Evolutionary conservation across 2,329 filamentous ascomycete genomes (phyloP), one percentile per base, ranked within the genome.

Genomic region (Neofusicoccum parvum): DNA sequence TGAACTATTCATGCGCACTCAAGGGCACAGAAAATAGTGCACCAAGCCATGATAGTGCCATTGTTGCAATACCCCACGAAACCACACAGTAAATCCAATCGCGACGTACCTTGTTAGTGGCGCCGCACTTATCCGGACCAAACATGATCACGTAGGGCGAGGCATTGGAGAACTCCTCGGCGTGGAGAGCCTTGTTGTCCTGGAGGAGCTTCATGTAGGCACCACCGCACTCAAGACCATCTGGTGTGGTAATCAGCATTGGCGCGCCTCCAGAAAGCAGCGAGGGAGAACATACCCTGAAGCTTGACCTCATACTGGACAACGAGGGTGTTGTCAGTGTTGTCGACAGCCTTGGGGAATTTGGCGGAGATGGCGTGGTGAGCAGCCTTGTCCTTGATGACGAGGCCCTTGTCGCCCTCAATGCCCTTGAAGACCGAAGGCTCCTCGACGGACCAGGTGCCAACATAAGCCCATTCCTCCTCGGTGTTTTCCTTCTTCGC

Each of bases 101-200:
- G 23, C 62, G 37, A 56, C 77, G 66, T 80, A 96, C 92, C 90
- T 98, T 98, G 90, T 99, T 99, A 81, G 92, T 98, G 79, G 92
- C 88, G 80, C 95, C 95, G 80, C 95, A 99, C 90, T 98, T 98
- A 86, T 99, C 95, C 74, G 95, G 95, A 72, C 95, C 95, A 79
- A 99, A 99, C 95, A 99, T 99, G 87, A 99, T 96, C 73, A 99
- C 92, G 79, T 99, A 99, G 56, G 95, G 95, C 49, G 94, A 97
- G 68, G 90, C 88, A 83, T 99, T 98, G 80, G 92, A 92, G 86
- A 99, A 99, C 85, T 99, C 95, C 71, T 98, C 94, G 75, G 92
- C 88, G 85, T 97, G 92, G 74, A 99, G 92, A 80, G 92, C 91
- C 86, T 94, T 94, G 87, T 95, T 98, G 79, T 99, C 94, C 74